Evolutionary conservation across 2,329 filamentous ascomycete genomes (phyloP).

Genomic region (Cadophora luteo-olivacea): DNA sequence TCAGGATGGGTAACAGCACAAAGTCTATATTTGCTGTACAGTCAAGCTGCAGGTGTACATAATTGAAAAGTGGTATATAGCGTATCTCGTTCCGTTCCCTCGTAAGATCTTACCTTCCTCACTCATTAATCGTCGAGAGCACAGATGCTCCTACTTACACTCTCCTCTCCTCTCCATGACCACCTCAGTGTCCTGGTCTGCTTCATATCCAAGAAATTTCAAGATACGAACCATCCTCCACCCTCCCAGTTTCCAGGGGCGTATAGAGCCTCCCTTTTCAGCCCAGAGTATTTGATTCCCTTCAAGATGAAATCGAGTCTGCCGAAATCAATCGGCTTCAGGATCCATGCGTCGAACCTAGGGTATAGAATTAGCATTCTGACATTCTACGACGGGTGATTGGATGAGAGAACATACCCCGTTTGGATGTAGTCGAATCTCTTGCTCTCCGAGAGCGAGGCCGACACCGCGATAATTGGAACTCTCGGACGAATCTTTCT

Average conservation of each 20-base stretch:
- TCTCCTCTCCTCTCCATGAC: background rate
- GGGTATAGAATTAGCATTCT: background rate
- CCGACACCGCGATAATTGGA: constrained; percentile 37
- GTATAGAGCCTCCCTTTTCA: constrained; percentile 29
- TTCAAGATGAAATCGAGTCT: constrained; percentile 35
- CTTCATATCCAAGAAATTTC: constrained; percentile 19
- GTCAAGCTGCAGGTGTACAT: background rate
- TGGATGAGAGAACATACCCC: constrained; percentile 32
- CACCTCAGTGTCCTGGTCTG: background rate
- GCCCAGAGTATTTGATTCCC: constrained; percentile 28
- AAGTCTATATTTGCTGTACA: background rate
- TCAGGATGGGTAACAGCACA: background rate
- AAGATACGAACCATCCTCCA: constrained; percentile 39
- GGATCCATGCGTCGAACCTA: constrained; percentile 39
- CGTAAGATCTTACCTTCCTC: background rate
- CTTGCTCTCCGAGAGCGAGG: constrained; percentile 31
- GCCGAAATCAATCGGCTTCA: constrained; percentile 36
- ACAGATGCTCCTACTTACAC: background rate
- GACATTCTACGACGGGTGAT: background rate
- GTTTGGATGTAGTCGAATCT: constrained; percentile 37
- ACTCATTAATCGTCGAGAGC: constrained; percentile 1
- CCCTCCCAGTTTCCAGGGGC: constrained; percentile 32
- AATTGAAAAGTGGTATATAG: background rate
- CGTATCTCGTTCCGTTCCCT: background rate
- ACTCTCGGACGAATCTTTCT: constrained; percentile 22